Conservation (phyloP, 164 flowering plant species). For the Vitis amurensis region DNA sequence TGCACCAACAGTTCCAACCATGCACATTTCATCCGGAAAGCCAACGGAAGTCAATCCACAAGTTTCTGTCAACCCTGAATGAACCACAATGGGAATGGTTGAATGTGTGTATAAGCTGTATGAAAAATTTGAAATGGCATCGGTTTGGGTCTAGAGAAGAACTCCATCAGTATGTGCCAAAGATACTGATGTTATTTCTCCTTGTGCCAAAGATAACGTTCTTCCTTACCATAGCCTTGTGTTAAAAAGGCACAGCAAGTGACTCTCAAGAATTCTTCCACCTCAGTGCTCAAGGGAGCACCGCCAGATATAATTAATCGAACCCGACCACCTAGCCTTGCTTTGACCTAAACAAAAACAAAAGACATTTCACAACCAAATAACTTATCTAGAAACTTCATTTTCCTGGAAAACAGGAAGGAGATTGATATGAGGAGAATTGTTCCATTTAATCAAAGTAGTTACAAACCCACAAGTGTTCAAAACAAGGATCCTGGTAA, state of each 20-base stretch:
- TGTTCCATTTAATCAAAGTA: not conserved
- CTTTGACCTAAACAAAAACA: constrained; percentile 55
- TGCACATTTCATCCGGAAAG: constrained; percentile 75
- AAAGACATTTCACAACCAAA: not conserved
- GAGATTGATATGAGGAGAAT: not conserved
- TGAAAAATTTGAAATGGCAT: not conserved
- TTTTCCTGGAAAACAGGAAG: not conserved
- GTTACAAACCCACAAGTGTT: not conserved
- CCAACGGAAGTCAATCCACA: constrained; percentile 64
- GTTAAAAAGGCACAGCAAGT: constrained; percentile 76
- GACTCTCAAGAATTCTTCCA: constrained; percentile 90
- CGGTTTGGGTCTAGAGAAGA: too few species aligned
- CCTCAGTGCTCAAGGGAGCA: constrained; percentile 77
- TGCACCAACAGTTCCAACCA: constrained; percentile 79
- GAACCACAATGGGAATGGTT: constrained; percentile 4
- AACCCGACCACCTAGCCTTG: constrained; percentile 77
- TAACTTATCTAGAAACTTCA: too few species aligned
- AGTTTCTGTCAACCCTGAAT: constrained; percentile 89
- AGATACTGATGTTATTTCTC: not conserved
- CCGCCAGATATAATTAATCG: constrained; percentile 86
- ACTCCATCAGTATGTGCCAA: not conserved
- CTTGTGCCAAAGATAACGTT: not conserved
- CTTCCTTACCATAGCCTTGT: constrained; percentile 85
- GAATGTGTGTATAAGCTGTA: not conserved
- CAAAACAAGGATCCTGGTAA: too few species aligned